Base-by-base conservation (phyloP, 768 basidiomycete species). In the Psilocybe subaeruginosa region DNA sequence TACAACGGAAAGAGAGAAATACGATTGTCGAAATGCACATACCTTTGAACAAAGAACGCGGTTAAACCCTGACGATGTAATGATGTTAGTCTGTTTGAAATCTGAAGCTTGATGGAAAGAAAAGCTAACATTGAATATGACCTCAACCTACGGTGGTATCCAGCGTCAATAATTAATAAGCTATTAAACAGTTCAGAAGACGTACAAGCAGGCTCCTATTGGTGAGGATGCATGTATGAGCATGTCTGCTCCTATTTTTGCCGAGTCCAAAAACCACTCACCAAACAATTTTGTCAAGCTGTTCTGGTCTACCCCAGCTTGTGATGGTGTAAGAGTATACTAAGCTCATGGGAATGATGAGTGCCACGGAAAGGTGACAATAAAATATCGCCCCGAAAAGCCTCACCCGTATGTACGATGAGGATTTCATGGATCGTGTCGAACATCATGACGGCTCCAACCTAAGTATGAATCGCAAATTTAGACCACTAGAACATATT, bases 341-440 rank as follows among this genome's bases (percentile, higher is more conserved):
- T 72, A 41, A 50, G 16, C 43, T 46, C 11, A 23, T 56, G 23
- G 23, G 23, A 23, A 23, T 23, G 23, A 23, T 23, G 23, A 23
- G 23, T 23, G 23, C 23, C 23, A 23, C 23, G 23, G 23, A 23
- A 23, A 23, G 23, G 23, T 23, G 2, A 23, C 23, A 23, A 23
- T 23, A 23, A 23, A 2, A 23, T 23, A 23, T 23, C 2, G 23
- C 23, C 23, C 2, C 14, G 3, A 43, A 4, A 11, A 17, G 0
- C 65, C 74, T 54, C 66, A 80, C 86, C 69, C 3, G 79, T 76
- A 61, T 87, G 84, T 0, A 81, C 78, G 59, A 88, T 84, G 30
- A 87, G 68, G 1, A 70, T 74, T 64, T 87, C 86, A 62, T 87
- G 84, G 0, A 79, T 62, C 0, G 82, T 83, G 61, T 87, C 86